These are phyloP conservation scores for Camellia oleifera DNA, from an alignment of 179 eudicot genomes.

Conservation along the genomic window DNA sequence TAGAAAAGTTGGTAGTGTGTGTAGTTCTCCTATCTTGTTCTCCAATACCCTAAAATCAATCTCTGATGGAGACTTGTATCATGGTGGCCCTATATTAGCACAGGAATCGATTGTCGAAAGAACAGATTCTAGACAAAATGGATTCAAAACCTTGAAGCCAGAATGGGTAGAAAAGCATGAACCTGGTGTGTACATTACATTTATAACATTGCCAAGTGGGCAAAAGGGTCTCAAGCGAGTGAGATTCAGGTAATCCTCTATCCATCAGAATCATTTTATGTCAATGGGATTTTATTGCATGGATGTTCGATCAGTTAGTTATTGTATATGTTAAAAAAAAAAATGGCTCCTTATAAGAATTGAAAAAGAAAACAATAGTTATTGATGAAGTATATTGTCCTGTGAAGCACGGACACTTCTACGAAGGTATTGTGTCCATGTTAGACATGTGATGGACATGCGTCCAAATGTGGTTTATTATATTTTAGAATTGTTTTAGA, in stretches of 20 bases:
- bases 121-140: constrained; percentile 15
- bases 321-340: background rate
- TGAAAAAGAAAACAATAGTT: background rate
- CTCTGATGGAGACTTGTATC: background rate
- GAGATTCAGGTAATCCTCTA: constrained; percentile 60
- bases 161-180: constrained; percentile 83
- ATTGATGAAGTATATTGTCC: background rate
- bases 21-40: constrained; percentile 21
- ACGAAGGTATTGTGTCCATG: too few relatives aligned
- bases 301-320: background rate
- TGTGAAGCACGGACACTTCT: too few relatives aligned
- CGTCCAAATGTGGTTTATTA: too few relatives aligned
- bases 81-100: constrained; percentile 4
- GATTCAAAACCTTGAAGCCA: constrained; percentile 17
- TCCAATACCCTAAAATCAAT: constrained; percentile 19
- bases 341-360: background rate
- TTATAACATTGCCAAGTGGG: constrained; percentile 46
- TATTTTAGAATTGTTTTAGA: too few relatives aligned
- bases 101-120: constrained; percentile 13
- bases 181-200: constrained; percentile 70
- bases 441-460: too few relatives aligned
- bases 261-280: background rate
- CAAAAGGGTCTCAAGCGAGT: constrained; percentile 64
- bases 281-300: background rate
- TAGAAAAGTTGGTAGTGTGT: constrained; percentile 15